Evolutionary conservation across 164 flowering plant genomes (phyloP).

Genomic region (Warburgia ugandensis): DNA sequence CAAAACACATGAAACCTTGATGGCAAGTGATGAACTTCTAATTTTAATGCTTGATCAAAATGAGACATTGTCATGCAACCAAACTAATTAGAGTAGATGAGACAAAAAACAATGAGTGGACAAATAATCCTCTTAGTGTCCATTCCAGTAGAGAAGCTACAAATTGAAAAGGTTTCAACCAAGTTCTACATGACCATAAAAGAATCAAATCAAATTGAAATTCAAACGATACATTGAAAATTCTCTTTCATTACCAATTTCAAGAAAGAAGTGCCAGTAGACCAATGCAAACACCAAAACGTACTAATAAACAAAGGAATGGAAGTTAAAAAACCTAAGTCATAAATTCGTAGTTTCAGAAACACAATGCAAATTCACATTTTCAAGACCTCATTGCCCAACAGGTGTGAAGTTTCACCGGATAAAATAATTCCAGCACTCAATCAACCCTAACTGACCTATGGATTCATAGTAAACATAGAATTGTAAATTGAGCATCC

Average conservation of each 20-base stretch:
- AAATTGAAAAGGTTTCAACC: background rate
- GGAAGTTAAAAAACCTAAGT: background rate
- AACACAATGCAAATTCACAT: background rate
- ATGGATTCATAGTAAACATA: background rate
- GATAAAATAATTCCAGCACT: background rate
- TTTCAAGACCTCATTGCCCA: background rate
- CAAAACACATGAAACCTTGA: background rate
- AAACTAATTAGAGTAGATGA: background rate
- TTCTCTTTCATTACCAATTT: background rate
- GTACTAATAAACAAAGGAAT: background rate
- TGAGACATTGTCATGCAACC: background rate
- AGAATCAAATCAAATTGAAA: background rate
- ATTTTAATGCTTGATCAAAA: too few species aligned
- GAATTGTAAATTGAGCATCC: background rate
- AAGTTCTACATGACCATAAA: background rate
- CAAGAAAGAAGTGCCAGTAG: background rate
- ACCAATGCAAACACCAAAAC: background rate
- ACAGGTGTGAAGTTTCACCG: background rate
- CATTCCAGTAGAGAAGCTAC: background rate
- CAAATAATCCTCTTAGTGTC: background rate
- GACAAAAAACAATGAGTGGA: background rate
- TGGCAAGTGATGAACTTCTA: background rate
- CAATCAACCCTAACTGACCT: background rate
- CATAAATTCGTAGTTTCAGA: background rate
- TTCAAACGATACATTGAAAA: background rate